phyloP scores from a whole-genome alignment of 768 basidiomycete genomes.

The Panaeolus cyanescens region DNA sequence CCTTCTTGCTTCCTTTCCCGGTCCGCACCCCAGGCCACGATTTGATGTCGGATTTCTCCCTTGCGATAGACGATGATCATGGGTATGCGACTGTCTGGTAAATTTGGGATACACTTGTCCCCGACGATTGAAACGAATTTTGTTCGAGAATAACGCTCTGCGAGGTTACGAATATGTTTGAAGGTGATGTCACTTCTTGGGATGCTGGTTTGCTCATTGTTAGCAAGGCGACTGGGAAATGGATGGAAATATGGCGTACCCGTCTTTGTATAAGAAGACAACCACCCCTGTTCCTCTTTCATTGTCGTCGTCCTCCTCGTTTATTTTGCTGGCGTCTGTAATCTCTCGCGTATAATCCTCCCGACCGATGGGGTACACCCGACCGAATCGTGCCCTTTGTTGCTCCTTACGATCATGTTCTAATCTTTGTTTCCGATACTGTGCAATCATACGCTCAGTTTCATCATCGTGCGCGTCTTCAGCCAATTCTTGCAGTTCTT shows the following conservation, averaged over 20 bases:
- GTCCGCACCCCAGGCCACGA: constrained; percentile 84
- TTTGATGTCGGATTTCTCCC: constrained; percentile 87
- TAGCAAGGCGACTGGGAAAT: not conserved
- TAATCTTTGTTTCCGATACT: constrained; percentile 64
- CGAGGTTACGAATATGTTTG: constrained; percentile 68
- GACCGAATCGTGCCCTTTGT: constrained; percentile 73
- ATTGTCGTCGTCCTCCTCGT: constrained; percentile 64
- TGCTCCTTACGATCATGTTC: constrained; percentile 60
- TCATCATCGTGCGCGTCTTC: constrained; percentile 81
- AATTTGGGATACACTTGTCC: constrained; percentile 93
- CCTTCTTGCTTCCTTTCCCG: constrained; percentile 78
- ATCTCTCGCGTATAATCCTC: constrained; percentile 96
- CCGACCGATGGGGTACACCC: constrained; percentile 84
- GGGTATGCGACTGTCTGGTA: constrained; percentile 88
- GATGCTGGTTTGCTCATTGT: constrained; percentile 47
- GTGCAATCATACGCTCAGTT: constrained; percentile 69
- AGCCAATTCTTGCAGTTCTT: constrained; percentile 66
- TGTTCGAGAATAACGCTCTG: constrained; percentile 82
- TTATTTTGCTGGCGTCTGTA: constrained; percentile 83
- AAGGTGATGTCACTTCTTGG: constrained; percentile 79
- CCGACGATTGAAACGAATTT: constrained; percentile 97
- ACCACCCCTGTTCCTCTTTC: constrained; percentile 88
- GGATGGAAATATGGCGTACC: constrained; percentile 50
- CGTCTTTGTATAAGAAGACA: constrained; percentile 94
- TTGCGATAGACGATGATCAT: constrained; percentile 92